Evolutionary conservation across 140 eudicot species (phyloP).

Genomic region (Erigeron philadelphicus): DNA sequence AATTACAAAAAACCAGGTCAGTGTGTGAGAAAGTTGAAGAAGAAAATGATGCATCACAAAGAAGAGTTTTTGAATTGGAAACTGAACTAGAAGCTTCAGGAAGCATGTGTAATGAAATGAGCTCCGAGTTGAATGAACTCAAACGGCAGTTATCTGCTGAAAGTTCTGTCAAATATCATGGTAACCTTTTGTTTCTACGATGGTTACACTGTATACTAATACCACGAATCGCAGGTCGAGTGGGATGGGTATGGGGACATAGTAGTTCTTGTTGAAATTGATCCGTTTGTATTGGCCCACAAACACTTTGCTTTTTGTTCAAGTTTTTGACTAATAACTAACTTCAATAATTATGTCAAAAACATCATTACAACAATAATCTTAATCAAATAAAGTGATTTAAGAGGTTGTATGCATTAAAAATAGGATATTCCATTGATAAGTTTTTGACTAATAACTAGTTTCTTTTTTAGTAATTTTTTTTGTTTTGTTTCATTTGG

Average conservation of each 20-base stretch:
- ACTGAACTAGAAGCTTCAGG: conserved; percentile 50
- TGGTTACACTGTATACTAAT: background rate
- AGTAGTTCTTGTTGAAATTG: too few relatives aligned
- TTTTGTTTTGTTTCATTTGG: too few relatives aligned
- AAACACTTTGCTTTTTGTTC: too few relatives aligned
- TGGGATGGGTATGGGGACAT: background rate
- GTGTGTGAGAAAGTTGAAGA: conserved; percentile 38
- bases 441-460: too few relatives aligned
- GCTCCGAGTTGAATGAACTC: conserved; percentile 38
- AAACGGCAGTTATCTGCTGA: conserved; percentile 40
- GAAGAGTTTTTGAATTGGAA: conserved; percentile 44
- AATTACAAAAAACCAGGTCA: conserved; percentile 40
- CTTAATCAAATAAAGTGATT: too few relatives aligned
- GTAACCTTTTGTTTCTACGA: conserved; percentile 31
- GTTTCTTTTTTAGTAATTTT: too few relatives aligned
- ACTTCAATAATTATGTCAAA: too few relatives aligned
- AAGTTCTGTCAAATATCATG: conserved; percentile 40
- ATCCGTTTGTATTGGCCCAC: too few relatives aligned
- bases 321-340: too few relatives aligned
- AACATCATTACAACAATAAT: too few relatives aligned
- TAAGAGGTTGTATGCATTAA: too few relatives aligned
- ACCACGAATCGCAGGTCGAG: background rate
- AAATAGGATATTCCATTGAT: background rate
- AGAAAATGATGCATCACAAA: conserved; percentile 48
- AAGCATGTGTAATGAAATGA: conserved; percentile 43